Conservation (phyloP, 2,329 filamentous ascomycete genomes). For the Aspergillus costaricaensis region DNA sequence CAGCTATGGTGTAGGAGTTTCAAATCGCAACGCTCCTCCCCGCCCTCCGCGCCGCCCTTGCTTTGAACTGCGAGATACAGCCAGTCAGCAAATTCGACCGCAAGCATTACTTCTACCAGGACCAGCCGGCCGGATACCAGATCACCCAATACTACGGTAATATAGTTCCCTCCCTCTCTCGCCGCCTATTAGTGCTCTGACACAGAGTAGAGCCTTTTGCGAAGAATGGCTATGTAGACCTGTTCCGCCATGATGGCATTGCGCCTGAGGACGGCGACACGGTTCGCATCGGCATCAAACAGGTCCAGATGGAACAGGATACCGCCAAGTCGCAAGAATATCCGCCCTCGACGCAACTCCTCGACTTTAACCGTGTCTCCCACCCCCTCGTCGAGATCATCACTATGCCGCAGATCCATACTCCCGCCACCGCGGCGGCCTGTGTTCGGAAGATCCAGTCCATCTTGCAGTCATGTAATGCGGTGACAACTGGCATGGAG, state of each 20-base stretch:
- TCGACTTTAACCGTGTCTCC: constrained; percentile 93
- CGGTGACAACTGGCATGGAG: constrained; percentile 91
- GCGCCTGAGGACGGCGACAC: constrained; percentile 69
- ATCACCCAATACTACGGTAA: constrained; percentile 90
- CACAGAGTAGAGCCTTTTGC: constrained; percentile 58
- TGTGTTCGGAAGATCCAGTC: constrained; percentile 86
- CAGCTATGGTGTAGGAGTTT: constrained; percentile 55
- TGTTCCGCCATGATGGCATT: constrained; percentile 77
- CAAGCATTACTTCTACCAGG: constrained; percentile 99
- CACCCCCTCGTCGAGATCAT: constrained; percentile 94
- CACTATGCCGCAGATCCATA: constrained; percentile 82
- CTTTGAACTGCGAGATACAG: constrained; percentile 78
- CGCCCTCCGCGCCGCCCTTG: constrained; percentile 84
- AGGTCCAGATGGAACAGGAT: constrained; percentile 96
- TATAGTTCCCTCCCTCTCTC: background rate
- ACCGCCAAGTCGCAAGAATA: constrained; percentile 90
- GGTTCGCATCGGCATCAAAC: constrained; percentile 80
- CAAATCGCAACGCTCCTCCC: constrained; percentile 82
- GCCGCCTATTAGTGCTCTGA: constrained; percentile 8
- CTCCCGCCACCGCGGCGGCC: constrained; percentile 82
- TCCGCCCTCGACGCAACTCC: constrained; percentile 69
- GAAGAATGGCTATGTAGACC: constrained; percentile 68
- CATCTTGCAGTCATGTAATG: constrained; percentile 75
- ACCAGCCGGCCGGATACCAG: constrained; percentile 94
- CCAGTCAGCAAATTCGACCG: constrained; percentile 81